Base-by-base conservation (phyloP, 495 filamentous ascomycete species). In the Talaromyces liani region DNA sequence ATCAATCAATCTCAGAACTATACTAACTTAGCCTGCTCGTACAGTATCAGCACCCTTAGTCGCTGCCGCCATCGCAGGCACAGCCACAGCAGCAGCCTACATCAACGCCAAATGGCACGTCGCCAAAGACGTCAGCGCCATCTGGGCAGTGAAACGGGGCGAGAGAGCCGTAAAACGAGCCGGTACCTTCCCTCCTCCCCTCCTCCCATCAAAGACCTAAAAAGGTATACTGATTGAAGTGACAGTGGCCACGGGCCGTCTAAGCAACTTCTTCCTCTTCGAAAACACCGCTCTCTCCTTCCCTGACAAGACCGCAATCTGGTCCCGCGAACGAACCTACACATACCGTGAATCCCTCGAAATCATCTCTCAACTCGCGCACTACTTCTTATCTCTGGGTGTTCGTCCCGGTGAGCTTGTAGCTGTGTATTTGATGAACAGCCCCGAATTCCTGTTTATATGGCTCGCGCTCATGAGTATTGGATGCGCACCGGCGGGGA, bases 61-160 rank as follows among this genome's bases (percentile, higher is more conserved):
- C 10, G 80, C 83, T 60, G 78, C 78, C 47, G 71, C 82, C 39
- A 78, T 85, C 9, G 75, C 72, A 24, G 73, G 73, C 6, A 68
- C 22, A 16, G 27, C 74, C 2, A 82, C 83, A 8, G 73, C 75
- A 18, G 79, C 81, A 31, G 77, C 80, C 16, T 93, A 93, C 69
- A 75, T 91, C 55, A 84, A 92, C 65, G 90, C 86, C 60, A 90
- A 88, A 77, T 86, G 82, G 61, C 82, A 87, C 68, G 63, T 92
- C 57, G 63, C 68, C 33, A 86, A 90, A 68, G 89, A 92, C 71
- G 51, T 88, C 24, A 60, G 67, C 1, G 64, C 54, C 2, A 47
- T 85, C 55, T 75, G 68, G 67, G 36, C 20, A 36, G 65, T 55
- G 74, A 68, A 12, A 68, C n/a, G 67, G 36, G 68, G 73, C n/a